Evolutionary conservation across 2,329 filamentous ascomycete genomes (phyloP), one percentile per base, ranked within the genome.

Genomic region (Fusarium mexicanum): DNA sequence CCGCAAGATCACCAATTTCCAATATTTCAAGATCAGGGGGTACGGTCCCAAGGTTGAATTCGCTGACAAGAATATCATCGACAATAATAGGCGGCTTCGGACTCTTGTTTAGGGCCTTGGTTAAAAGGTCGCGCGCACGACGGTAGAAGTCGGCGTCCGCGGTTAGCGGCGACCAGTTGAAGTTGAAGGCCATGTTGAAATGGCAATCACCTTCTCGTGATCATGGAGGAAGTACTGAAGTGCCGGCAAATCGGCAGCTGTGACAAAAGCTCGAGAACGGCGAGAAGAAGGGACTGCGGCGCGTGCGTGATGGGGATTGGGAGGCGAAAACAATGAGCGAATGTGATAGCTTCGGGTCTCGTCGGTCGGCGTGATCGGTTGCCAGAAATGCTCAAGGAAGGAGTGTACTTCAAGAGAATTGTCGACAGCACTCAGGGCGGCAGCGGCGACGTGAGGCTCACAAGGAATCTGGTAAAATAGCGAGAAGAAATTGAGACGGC

Each of bases 91-190:
- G 96, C 65, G 96, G 96, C 81, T 98, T 98, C 44, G 96, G 95
- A 62, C 94, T 96, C 85, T 98, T 98, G 89, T 99, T 99, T 80
- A 99, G 88, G 41, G 96, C 96, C 66, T 94, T 92, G 33, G 96
- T 99, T 79, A 99, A 89, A 83, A 98, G 93, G 82, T 98, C 95
- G 83, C 95, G 93, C 59, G 96, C 96, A 78, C 95, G 93, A 82
- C 93, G 91, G 85, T 96, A 96, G 84, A 96, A 96, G 78, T 91
- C 90, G 80, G 94, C 96, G 86, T 98, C 96, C 81, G 96, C 96
- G 86, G 97, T 96, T 76, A 99, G 89, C 81, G 96, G 96, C 90
- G 95, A 98, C 96, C 96, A 99, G 94, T 98, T 98, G 93, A 99
- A 99, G 88, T 98, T 98, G 93, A 99, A 99, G 78, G 96, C 96